Base-by-base conservation (phyloP, 169 alveolate species). In the Sarcocystis neurona region DNA sequence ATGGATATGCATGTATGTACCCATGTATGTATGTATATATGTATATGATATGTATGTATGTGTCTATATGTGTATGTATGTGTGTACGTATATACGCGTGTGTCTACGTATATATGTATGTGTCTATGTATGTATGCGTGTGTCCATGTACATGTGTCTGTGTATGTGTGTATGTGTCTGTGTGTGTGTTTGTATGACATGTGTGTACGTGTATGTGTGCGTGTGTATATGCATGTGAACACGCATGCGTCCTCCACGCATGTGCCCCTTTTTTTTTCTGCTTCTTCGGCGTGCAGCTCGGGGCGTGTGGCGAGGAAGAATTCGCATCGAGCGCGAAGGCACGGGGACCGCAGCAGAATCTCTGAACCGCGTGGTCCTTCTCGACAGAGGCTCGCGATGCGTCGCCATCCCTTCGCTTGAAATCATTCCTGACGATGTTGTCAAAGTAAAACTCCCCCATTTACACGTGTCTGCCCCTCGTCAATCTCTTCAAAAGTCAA, bases 301-400 rank as follows among this genome's bases (percentile, higher is more conserved):
- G 80, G 91, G 91, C 20, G 92, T 92, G 43, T 92, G 95, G 95
- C 85, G 95, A 12, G 93, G 95, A 46, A 87, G 95, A 58, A 91
- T 92, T 10, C 34, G 95, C 79, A 92, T 92, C 30, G 95, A 92
- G 70, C 68, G 94, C 34, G 60, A 92, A 60, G 95, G 93, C 78
- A 88, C 78, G 12, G 93, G 93, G 39, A 93, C 95, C 41, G 63
- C 88, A 30, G 91, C 93, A 66, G 90, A 90, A 50, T 87, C 95
- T 27, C 72, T 92, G 47, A 87, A 91, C 58, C 90, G 94, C 50
- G 92, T 92, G 15, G 84, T 92, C 23, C 80, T 92, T 50, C 88
- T 92, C 84, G 90, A 92, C 80, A 85, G 88, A 41, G 95, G 95
- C 34, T 92, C 95, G n/a, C 77, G 93, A 41, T 92, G 94, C 58